Evolutionary conservation across 208 protist genomes (phyloP).

Genomic region (Strigomonas galati): DNA sequence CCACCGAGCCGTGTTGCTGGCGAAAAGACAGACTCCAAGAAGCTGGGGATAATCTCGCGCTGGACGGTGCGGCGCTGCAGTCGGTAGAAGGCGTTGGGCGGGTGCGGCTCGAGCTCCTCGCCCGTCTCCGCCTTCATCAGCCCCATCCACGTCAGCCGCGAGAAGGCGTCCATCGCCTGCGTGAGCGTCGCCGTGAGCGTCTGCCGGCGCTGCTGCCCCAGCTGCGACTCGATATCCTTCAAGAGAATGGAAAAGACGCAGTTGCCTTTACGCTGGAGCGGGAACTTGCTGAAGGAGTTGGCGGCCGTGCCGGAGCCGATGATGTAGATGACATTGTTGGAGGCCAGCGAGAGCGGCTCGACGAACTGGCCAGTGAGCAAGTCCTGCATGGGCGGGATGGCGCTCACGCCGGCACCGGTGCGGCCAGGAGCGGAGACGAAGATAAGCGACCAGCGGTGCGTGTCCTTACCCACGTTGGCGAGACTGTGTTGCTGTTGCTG

Average conservation of each 20-base stretch:
- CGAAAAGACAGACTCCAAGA: constrained; percentile 71
- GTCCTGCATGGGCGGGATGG: constrained; percentile 83
- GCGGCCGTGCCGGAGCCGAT: constrained; percentile 79
- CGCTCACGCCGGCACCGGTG: constrained; percentile 31
- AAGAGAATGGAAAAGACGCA: constrained; percentile 74
- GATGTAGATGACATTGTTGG: constrained; percentile 78
- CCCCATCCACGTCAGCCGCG: constrained; percentile 83
- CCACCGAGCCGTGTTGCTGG: constrained; percentile 19
- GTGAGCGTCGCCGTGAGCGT: constrained; percentile 68
- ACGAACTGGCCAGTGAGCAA: constrained; percentile 86
- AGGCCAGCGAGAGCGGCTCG: constrained; percentile 73
- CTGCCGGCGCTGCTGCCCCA: constrained; percentile 48
- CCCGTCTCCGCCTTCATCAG: constrained; percentile 80
- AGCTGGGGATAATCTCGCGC: constrained; percentile 78
- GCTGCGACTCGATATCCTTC: constrained; percentile 83
- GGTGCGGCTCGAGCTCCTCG: constrained; percentile 46
- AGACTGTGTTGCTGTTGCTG: no score
- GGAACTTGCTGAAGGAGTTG: constrained; percentile 68
- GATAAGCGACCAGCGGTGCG: constrained; percentile 42
- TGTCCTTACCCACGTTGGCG: constrained; percentile 14
- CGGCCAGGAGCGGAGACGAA: constrained; percentile 68
- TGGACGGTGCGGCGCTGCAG: constrained; percentile 71
- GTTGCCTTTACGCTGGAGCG: constrained; percentile 68
- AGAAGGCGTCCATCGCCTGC: constrained; percentile 77
- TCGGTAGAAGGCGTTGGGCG: constrained; percentile 45